Evolutionary conservation across 1,139 yeast species (phyloP), one percentile per base, ranked within the genome.

Genomic region (Kodamaea sp.): DNA sequence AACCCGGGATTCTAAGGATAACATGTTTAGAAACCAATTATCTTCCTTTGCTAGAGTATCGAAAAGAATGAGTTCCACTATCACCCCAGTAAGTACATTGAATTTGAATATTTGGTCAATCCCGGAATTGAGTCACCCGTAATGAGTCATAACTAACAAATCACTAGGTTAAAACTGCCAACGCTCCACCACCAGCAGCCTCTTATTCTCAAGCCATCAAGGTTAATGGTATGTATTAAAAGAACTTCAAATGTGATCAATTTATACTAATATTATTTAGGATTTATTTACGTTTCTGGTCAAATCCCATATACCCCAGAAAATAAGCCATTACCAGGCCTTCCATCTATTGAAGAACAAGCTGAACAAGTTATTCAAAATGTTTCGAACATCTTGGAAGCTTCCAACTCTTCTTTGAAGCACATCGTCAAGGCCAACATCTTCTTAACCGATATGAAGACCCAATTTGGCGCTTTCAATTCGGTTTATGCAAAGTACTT

Each of bases 121-220:
- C 12, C 23, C 10, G 11, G 23, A 15, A 11, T 32, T 7, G 35
- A 26, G 8, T 20, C 20, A 15, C 20, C 20, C 20, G 20, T 15
- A 15, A 15, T 15, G 20, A 15, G 20, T 15, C 22, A 8, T 15
- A 6, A 10, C 20, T 15, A 54, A 60, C 68, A 65, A 64, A 65
- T 67, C 10, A 22, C 22, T 41, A 77, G 81, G 78, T 80, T 41
- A 71, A 73, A 56, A 83, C 95, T 41, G 73, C 79, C 46, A 74
- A 73, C 51, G 96, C 96, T 28, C 97, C 97, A 54, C 88, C 95
- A 45, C 95, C 97, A 48, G 96, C 96, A 36, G 97, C 96, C 40
- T 80, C 95, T 12, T 90, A 90, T 67, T 85, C 95, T 32, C 97
- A 89, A 63, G 97, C 97, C 36, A 78, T 89, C 64, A 89, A 85